phyloP scores from a whole-genome alignment of 306 rosid species.

The Oemleria cerasiformis region DNA sequence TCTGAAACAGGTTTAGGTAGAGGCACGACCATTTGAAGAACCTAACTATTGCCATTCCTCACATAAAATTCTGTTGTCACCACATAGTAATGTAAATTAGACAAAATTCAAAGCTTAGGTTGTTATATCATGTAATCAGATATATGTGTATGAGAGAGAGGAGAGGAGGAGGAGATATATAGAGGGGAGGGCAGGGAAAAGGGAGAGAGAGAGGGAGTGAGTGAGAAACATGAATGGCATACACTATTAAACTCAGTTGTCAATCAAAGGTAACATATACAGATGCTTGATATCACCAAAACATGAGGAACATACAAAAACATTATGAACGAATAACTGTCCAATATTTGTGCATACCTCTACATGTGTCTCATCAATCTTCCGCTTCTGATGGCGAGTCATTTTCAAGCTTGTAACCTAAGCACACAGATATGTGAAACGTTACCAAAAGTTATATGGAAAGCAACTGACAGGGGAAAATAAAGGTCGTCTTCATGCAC shows the following conservation, averaged over 20 bases:
- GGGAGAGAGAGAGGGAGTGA: background rate
- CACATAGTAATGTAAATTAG: background rate
- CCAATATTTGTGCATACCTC: slow-evolving; percentile 55
- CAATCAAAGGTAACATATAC: background rate
- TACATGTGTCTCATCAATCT: slow-evolving; percentile 96
- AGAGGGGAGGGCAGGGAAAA: background rate
- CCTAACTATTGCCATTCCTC: background rate
- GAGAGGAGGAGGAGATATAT: background rate
- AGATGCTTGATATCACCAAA: background rate
- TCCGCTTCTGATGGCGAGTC: slow-evolving; percentile 99
- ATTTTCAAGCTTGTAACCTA: slow-evolving; percentile 94
- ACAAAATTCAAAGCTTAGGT: background rate
- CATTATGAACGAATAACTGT: background rate
- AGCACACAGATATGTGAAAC: slow-evolving; percentile 22
- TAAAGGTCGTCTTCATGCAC: background rate
- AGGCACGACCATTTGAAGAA: background rate
- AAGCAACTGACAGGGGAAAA: background rate
- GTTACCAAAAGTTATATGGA: background rate
- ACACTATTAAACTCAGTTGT: background rate
- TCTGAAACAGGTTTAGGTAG: slow-evolving; percentile 10
- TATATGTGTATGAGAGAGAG: background rate
- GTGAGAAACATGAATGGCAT: background rate
- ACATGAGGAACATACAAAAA: background rate
- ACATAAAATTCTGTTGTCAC: background rate
- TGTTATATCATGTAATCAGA: background rate